These are phyloP conservation scores for Candida tetrigidarum DNA, from an alignment of 1,139 yeast genomes.

Conservation along the genomic window DNA sequence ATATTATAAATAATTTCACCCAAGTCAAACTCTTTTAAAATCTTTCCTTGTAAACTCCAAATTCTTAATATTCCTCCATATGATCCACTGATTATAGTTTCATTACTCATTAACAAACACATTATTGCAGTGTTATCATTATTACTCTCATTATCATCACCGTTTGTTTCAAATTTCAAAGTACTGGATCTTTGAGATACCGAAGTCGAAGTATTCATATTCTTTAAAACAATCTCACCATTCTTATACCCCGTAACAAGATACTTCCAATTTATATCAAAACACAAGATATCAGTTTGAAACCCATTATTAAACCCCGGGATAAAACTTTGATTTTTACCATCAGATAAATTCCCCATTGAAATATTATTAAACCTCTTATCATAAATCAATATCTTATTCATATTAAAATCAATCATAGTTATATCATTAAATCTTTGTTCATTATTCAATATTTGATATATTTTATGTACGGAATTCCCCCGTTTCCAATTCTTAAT, in stretches of 20 bases:
- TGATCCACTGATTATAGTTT: constrained; percentile 35
- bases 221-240: constrained; percentile 38
- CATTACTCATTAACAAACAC: constrained; percentile 24
- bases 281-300: constrained; percentile 24
- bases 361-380: constrained; percentile 39
- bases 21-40: constrained; percentile 21
- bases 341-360: constrained; percentile 43
- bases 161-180: constrained; percentile 19
- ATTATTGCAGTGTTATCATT: constrained; percentile 20
- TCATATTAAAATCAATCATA: constrained; percentile 38
- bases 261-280: constrained; percentile 39
- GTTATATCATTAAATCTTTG: constrained; percentile 32
- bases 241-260: constrained; percentile 31
- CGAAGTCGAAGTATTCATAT: constrained; percentile 38
- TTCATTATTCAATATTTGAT: constrained; percentile 33
- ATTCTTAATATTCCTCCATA: constrained; percentile 27
- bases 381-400: constrained; percentile 40
- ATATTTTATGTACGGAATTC: constrained; percentile 31
- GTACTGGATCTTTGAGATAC: constrained; percentile 30
- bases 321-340: constrained; percentile 43
- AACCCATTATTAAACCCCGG: constrained; percentile 33
- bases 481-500: constrained; percentile 59
- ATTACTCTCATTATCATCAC: no score
- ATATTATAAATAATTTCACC: constrained; percentile 27
- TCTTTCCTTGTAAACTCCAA: constrained; percentile 34